phyloP scores from a whole-genome alignment of 1,284 basidiomycete genomes.

The Garcileccinum viscosum region DNA sequence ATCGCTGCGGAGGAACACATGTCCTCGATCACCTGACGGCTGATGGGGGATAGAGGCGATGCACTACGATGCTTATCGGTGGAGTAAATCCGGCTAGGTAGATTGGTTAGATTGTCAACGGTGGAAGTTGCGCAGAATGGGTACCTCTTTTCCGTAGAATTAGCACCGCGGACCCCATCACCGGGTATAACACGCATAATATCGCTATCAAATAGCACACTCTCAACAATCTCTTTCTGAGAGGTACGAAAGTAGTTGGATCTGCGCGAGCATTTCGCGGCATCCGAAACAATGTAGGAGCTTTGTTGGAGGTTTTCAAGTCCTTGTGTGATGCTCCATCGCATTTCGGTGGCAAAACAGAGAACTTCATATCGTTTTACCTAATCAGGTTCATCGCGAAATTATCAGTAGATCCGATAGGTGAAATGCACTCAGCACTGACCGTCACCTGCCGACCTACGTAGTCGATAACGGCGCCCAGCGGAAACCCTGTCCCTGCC shows the following conservation, averaged over 20 bases:
- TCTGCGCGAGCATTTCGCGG: constrained; percentile 3
- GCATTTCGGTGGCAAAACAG: constrained; percentile 35
- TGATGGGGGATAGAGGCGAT: constrained; percentile 28
- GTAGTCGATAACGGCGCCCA: constrained; percentile 32
- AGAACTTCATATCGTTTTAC: constrained; percentile 38
- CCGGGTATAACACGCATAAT: constrained; percentile 28
- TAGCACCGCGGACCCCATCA: background rate
- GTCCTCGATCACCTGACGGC: constrained; percentile 25
- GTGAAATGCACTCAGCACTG: background rate
- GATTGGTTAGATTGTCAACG: background rate
- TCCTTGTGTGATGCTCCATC: constrained; percentile 27
- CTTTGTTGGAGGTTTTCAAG: constrained; percentile 25
- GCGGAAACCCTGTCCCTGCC: constrained; percentile 36
- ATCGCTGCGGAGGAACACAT: constrained; percentile 10
- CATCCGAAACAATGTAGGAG: constrained; percentile 23
- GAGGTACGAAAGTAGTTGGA: background rate
- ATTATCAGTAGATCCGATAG: background rate
- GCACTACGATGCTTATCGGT: background rate
- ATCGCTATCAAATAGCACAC: constrained; percentile 22
- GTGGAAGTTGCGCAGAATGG: background rate
- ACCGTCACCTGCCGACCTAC: constrained; percentile 33
- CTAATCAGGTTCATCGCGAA: constrained; percentile 12
- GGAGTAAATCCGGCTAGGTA: constrained; percentile 10
- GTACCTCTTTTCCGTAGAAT: constrained; percentile 20
- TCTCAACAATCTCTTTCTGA: background rate